Evolutionary conservation across 192 early-diverging fungal genomes (phyloP).

Genomic region (Chytriomyces sp.): DNA sequence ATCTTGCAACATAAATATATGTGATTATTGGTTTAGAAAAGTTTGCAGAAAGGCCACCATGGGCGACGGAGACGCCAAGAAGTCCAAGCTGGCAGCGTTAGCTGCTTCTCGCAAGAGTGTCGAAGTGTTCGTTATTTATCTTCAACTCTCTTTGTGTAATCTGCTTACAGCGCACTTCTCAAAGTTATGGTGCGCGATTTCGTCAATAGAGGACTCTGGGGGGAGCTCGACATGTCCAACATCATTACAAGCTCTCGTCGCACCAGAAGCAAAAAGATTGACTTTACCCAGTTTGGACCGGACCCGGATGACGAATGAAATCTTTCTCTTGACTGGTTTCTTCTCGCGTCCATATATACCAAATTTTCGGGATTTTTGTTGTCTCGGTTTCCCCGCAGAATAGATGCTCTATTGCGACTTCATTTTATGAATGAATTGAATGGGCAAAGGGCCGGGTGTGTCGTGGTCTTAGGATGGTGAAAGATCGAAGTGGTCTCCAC

Average conservation of each 20-base stretch:
- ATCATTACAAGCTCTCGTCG: conserved; percentile 68
- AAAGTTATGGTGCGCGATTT: conserved; percentile 39
- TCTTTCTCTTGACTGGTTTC: too few species aligned
- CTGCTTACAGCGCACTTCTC: background rate
- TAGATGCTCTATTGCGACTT: too few species aligned
- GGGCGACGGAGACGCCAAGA: conserved; percentile 12
- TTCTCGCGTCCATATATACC: too few species aligned
- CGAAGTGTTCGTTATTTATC: background rate
- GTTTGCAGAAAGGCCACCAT: too few species aligned
- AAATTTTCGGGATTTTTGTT: too few species aligned
- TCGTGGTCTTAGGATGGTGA: too few species aligned
- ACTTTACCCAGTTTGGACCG: conserved; percentile 69
- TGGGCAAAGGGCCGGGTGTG: too few species aligned
- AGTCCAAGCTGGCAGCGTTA: conserved; percentile 37
- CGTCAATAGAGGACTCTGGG: background rate
- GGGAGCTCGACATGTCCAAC: conserved; percentile 57
- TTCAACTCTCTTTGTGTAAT: background rate
- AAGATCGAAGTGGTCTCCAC: too few species aligned
- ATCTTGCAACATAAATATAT: background rate
- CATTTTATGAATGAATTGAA: too few species aligned
- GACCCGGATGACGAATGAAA: conserved; percentile 40
- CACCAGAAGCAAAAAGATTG: conserved; percentile 72
- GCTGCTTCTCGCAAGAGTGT: conserved; percentile 35
- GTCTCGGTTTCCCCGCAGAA: too few species aligned
- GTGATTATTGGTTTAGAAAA: too few species aligned